Evolutionary conservation across 2,329 filamentous ascomycete species (phyloP).

Genomic region (Cordyceps cateniannulata): DNA sequence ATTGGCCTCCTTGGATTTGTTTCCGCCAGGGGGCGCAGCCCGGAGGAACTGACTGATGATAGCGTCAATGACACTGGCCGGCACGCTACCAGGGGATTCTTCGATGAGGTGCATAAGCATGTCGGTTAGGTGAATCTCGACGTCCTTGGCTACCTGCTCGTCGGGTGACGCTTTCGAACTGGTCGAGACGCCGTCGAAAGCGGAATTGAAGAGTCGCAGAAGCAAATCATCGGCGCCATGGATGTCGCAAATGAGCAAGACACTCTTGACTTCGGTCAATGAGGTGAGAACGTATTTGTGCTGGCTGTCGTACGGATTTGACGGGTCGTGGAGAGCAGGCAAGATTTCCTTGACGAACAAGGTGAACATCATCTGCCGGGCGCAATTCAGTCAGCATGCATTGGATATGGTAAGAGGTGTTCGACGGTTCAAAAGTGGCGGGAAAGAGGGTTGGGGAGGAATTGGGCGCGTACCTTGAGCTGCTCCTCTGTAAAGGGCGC

Average conservation of each 20-base stretch:
- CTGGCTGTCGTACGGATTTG: conserved; percentile 85
- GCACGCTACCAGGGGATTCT: conserved; percentile 66
- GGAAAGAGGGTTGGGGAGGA: no score
- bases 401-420: neutral
- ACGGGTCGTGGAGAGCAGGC: conserved; percentile 77
- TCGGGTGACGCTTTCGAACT: conserved; percentile 67
- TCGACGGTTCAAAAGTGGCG: neutral
- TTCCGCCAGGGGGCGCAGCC: conserved; percentile 64
- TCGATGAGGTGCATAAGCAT: conserved; percentile 82
- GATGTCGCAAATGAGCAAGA: conserved; percentile 84
- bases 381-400: conserved; percentile 18
- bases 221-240: conserved; percentile 75
- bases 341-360: conserved; percentile 80
- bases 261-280: conserved; percentile 87
- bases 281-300: conserved; percentile 88
- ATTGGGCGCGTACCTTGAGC: conserved; percentile 55
- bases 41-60: conserved; percentile 94
- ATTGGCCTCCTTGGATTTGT: conserved; percentile 58
- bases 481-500: conserved; percentile 88
- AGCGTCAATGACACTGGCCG: conserved; percentile 77
- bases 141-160: conserved; percentile 83
- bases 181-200: conserved; percentile 86
- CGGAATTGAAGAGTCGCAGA: conserved; percentile 73
- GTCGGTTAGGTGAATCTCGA: conserved; percentile 86
- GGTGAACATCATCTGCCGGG: conserved; percentile 76